These are phyloP conservation scores for Cymbidium sinense DNA, from an alignment of 106 monocot species.

Conservation along the genomic window DNA sequence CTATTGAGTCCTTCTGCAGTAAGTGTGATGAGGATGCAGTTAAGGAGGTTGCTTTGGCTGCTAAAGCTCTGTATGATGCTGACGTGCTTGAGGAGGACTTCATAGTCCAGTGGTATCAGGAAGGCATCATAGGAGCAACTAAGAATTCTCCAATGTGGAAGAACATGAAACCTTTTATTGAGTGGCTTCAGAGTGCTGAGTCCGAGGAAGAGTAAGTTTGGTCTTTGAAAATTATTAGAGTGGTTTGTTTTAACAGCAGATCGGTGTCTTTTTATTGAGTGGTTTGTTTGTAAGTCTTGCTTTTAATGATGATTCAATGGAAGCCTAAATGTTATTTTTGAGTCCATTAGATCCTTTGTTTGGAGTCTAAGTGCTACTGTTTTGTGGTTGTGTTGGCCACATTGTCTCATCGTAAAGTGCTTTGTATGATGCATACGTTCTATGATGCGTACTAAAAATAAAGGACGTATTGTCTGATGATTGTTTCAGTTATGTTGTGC, in stretches of 20 bases:
- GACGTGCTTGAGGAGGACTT: slow-evolving; percentile 73
- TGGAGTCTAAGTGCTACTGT: neutral
- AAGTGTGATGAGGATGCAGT: slow-evolving; percentile 45
- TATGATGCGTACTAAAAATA: too few relatives aligned
- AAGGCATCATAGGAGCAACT: slow-evolving; percentile 22
- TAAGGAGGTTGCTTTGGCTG: slow-evolving; percentile 64
- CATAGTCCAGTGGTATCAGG: slow-evolving; percentile 64
- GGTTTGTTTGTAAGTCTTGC: neutral
- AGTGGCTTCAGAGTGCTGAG: slow-evolving; percentile 79
- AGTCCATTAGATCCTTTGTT: neutral
- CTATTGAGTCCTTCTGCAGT: slow-evolving; percentile 45
- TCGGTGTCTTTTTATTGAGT: neutral
- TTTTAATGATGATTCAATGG: too few relatives aligned
- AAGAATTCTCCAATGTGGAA: slow-evolving; percentile 43
- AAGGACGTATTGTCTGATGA: too few relatives aligned
- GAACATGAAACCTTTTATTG: slow-evolving; percentile 76
- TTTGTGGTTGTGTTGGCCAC: neutral
- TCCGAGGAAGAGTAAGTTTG: slow-evolving; percentile 39
- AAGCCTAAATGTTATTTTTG: too few relatives aligned
- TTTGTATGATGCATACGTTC: too few relatives aligned
- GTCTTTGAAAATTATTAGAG: too few relatives aligned
- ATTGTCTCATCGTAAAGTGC: too few relatives aligned
- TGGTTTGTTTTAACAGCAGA: too few relatives aligned
- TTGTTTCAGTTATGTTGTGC: too few relatives aligned
- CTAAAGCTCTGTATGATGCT: slow-evolving; percentile 64